Percentiles rank a stretch among this genome's conserved stretches.
phyloP scores from a whole-genome alignment of 192 early-diverging fungal genomes.

The Coemansia sp. region DNA sequence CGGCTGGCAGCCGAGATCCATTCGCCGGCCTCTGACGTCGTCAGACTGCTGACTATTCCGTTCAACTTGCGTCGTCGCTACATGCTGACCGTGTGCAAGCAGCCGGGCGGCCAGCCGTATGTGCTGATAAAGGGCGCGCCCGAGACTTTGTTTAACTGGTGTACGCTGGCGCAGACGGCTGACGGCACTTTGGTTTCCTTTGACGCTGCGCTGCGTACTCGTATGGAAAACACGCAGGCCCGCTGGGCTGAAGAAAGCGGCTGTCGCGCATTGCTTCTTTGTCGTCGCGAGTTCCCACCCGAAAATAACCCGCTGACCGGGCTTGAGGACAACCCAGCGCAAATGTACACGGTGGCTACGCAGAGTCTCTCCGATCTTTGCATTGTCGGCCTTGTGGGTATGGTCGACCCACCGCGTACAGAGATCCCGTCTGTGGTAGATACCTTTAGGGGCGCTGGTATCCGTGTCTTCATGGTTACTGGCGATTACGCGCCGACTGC shows the following conservation, averaged over 20 bases:
- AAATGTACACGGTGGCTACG: conserved; percentile 22
- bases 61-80: conserved; percentile 79
- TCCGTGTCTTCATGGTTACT: conserved; percentile 85
- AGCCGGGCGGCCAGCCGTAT: conserved; percentile 29
- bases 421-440: conserved; percentile 69
- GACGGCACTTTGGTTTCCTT: conserved; percentile 52
- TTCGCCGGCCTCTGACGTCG: conserved; percentile 15
- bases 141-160: conserved; percentile 66
- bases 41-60: conserved; percentile 61
- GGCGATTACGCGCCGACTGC: conserved; percentile 83
- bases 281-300: conserved; percentile 37
- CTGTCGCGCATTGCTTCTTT: conserved; percentile 61
- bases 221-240: conserved; percentile 52
- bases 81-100: conserved; percentile 59
- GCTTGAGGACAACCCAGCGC: conserved; percentile 34
- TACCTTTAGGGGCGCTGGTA: conserved; percentile 63
- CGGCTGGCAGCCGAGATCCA: conserved; percentile 61
- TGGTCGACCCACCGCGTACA: conserved; percentile 82
- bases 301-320: conserved; percentile 51
- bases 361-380: conserved; percentile 59
- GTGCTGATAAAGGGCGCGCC: conserved; percentile 81
- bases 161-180: conserved; percentile 45
- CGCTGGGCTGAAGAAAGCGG: conserved; percentile 58
- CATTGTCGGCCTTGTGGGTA: conserved; percentile 74
- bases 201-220: conserved; percentile 26